Percentiles rank a stretch among this genome's conserved stretches.
These are phyloP conservation scores for Fusarium nygamai DNA, from an alignment of 2,329 filamentous ascomycete species.

Conservation along the genomic window DNA sequence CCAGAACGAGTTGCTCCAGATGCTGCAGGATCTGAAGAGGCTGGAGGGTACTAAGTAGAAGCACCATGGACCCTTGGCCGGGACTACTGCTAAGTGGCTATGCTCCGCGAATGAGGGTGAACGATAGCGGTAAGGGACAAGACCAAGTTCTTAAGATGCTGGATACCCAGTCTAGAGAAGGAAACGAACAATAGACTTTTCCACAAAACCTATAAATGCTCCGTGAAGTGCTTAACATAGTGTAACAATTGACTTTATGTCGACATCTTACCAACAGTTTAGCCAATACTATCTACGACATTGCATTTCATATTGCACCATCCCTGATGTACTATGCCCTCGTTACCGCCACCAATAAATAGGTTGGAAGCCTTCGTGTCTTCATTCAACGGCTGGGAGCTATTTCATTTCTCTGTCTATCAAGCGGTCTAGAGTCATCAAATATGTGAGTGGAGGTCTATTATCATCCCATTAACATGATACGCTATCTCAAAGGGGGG, in stretches of 20 bases:
- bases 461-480: rapidly evolving
- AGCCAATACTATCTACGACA: neutral
- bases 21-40: neutral
- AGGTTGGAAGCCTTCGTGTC: neutral
- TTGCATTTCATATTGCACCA: neutral
- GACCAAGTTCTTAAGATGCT: neutral
- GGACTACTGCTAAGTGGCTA: no score
- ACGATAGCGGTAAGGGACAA: rapidly evolving
- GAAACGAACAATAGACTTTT: no score
- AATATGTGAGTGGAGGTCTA: rapidly evolving
- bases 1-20: neutral
- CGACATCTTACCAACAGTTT: neutral
- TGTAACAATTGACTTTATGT: neutral
- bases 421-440: no score
- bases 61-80: neutral
- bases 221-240: rapidly evolving
- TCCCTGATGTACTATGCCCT: neutral
- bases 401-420: rapidly evolving
- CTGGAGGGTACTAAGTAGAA: neutral
- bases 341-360: rapidly evolving
- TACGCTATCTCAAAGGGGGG: rapidly evolving
- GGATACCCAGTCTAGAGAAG: rapidly evolving
- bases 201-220: no score
- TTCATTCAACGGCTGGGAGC: neutral
- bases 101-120: rapidly evolving